Percentiles rank a stretch among this genome's conserved stretches.
Conservation (phyloP, 805 yeast genomes). For the Candida tibetensis region DNA sequence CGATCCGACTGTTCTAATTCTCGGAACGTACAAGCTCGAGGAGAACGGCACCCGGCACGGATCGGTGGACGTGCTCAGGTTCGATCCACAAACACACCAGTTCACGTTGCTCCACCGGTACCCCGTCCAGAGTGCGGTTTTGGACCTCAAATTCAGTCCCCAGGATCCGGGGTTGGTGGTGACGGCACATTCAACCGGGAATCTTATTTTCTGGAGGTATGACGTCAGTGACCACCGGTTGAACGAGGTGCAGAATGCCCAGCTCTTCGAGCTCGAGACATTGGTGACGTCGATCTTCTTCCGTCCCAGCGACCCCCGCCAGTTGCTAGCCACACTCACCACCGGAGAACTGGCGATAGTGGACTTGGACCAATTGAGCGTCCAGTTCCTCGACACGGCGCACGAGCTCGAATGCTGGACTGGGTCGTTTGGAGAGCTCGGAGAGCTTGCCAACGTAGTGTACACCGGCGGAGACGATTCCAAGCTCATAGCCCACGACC, state of each 20-base stretch:
- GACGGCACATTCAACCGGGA: slow-evolving; percentile 82
- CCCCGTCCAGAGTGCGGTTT: slow-evolving; percentile 57
- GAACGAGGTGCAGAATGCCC: slow-evolving; percentile 19
- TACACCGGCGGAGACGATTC: slow-evolving; percentile 94
- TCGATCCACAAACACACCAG: slow-evolving; percentile 15
- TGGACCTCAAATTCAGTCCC: slow-evolving; percentile 74
- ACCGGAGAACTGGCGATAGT: slow-evolving; percentile 56
- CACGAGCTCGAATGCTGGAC: slow-evolving; percentile 91
- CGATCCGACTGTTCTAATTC: slow-evolving; percentile 45
- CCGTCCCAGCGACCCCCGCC: slow-evolving; percentile 39
- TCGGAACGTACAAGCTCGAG: slow-evolving; percentile 82
- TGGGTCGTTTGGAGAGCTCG: slow-evolving; percentile 61
- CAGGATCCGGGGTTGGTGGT: slow-evolving; percentile 46
- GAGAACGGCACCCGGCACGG: slow-evolving; percentile 64
- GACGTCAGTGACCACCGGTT: slow-evolving; percentile 15
- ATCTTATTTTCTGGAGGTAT: slow-evolving; percentile 58
- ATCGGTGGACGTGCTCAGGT: slow-evolving; percentile 43
- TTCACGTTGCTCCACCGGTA: slow-evolving; percentile 19
- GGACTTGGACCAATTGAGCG: slow-evolving; percentile 20
- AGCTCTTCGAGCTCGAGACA: slow-evolving; percentile 46
- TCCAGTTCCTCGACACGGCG: slow-evolving; percentile 26
- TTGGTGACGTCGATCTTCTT: slow-evolving; percentile 67
- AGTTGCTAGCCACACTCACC: slow-evolving; percentile 60
- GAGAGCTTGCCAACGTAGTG: slow-evolving; percentile 53
- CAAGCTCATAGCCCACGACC: slow-evolving; percentile 69